phyloP scores from a whole-genome alignment of 2,329 filamentous ascomycete genomes.

The Cytospora paraplurivora region DNA sequence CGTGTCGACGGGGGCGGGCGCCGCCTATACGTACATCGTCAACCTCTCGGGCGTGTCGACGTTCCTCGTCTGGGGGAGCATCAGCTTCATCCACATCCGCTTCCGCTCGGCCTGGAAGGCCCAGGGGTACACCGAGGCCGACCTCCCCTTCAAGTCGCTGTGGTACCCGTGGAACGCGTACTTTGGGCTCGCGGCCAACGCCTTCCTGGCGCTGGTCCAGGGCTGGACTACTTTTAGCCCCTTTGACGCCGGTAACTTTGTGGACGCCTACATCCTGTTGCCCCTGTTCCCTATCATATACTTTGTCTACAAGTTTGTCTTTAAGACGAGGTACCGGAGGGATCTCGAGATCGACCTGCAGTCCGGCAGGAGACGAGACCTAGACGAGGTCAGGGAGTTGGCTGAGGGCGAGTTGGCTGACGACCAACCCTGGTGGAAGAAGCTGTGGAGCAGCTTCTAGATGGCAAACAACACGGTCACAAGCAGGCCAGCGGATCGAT shows the following conservation, averaged over 20 bases:
- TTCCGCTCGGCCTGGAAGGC: constrained; percentile 65
- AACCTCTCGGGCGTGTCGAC: constrained; percentile 71
- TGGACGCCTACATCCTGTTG: constrained; percentile 64
- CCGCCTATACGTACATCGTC: constrained; percentile 70
- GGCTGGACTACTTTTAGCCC: constrained; percentile 63
- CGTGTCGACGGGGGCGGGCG: constrained; percentile 64
- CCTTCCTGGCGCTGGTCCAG: constrained; percentile 62
- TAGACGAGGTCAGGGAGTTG: constrained; percentile 49
- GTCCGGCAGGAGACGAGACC: constrained; percentile 56
- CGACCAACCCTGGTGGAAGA: constrained; percentile 46
- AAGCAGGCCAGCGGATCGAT: not conserved
- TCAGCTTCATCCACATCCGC: constrained; percentile 71
- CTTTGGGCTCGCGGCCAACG: constrained; percentile 58
- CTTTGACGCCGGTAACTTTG: constrained; percentile 60
- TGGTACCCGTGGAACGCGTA: constrained; percentile 62
- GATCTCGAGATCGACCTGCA: constrained; percentile 58
- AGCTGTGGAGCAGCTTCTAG: constrained; percentile 46
- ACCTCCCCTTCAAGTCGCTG: constrained; percentile 58
- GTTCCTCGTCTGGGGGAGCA: constrained; percentile 72
- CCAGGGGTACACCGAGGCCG: constrained; percentile 57
- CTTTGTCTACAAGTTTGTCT: constrained; percentile 55
- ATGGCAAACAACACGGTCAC: too few species aligned
- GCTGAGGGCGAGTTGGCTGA: constrained; percentile 34
- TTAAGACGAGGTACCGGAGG: constrained; percentile 54
- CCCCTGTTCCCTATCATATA: constrained; percentile 63